Evolutionary conservation across 2,329 filamentous ascomycete species (phyloP).

Genomic region (Endoconidiophora polonica): DNA sequence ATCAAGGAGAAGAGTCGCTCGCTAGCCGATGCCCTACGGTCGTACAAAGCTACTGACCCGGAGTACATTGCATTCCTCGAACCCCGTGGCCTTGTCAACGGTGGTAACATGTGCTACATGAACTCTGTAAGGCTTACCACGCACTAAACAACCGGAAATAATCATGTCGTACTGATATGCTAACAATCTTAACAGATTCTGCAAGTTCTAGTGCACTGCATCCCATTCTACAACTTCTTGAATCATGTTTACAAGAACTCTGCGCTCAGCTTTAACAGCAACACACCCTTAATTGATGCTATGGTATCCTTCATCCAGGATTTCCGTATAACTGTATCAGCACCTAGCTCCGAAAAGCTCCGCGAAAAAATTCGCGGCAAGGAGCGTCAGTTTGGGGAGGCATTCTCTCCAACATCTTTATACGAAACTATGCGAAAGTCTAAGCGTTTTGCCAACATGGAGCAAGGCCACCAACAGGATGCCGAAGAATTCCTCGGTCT

Average conservation of each 20-base stretch:
- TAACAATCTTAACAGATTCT: constrained; percentile 49
- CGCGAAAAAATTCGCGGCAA: constrained; percentile 58
- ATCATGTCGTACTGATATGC: constrained; percentile 12
- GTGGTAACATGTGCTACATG: constrained; percentile 99
- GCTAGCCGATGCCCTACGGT: constrained; percentile 59
- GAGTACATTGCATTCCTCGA: constrained; percentile 69
- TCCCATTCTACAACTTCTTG: constrained; percentile 87
- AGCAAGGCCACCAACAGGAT: constrained; percentile 93
- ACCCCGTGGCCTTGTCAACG: constrained; percentile 85
- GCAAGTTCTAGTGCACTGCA: constrained; percentile 86
- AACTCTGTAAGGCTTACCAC: constrained; percentile 61
- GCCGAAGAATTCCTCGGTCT: constrained; percentile 95
- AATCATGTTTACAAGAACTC: constrained; percentile 73
- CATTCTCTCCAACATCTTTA: constrained; percentile 85
- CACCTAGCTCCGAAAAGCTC: constrained; percentile 55
- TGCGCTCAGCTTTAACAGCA: constrained; percentile 82
- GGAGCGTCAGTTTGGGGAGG: constrained; percentile 76
- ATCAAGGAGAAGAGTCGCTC: constrained; percentile 35
- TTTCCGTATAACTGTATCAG: constrained; percentile 73
- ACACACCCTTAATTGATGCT: constrained; percentile 83
- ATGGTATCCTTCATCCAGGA: constrained; percentile 97
- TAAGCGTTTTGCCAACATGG: constrained; percentile 56
- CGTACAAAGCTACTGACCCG: constrained; percentile 49
- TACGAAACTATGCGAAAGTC: constrained; percentile 82
- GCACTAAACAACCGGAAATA: not conserved